Conservation (phyloP, 225 moss, liverwort and hornwort species). For the Neckera pumila region DNA sequence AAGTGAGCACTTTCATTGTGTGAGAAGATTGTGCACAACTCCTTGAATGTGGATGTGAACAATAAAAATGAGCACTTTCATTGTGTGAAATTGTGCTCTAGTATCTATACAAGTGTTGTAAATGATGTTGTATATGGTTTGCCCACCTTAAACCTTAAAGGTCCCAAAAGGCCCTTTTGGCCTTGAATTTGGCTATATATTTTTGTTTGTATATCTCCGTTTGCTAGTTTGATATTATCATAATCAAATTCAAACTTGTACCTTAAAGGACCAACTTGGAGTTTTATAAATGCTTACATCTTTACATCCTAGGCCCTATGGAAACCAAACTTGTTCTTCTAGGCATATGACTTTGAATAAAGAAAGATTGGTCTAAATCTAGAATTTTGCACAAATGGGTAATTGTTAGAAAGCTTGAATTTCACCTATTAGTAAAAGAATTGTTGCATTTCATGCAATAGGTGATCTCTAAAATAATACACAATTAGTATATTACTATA, state of each 20-base stretch:
- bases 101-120: background rate
- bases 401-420: background rate
- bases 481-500: too few relatives aligned
- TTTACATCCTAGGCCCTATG: accelerated
- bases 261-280: background rate
- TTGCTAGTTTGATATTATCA: background rate
- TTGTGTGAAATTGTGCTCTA: accelerated
- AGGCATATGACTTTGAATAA: too few relatives aligned
- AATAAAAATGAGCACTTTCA: background rate
- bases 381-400: background rate
- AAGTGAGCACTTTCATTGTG: background rate
- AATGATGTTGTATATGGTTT: background rate
- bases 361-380: background rate
- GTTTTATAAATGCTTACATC: background rate
- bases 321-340: accelerated
- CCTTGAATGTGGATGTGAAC: too few relatives aligned
- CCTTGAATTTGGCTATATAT: background rate
- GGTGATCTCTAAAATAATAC: too few relatives aligned
- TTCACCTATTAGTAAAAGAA: background rate
- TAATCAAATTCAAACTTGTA: background rate
- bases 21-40: background rate
- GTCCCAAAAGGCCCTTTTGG: accelerated
- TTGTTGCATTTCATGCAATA: background rate
- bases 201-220: accelerated
- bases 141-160: accelerated